These are phyloP conservation scores for Melaleuca quinquenervia DNA, from an alignment of 345 rosid genomes.

Conservation along the genomic window DNA sequence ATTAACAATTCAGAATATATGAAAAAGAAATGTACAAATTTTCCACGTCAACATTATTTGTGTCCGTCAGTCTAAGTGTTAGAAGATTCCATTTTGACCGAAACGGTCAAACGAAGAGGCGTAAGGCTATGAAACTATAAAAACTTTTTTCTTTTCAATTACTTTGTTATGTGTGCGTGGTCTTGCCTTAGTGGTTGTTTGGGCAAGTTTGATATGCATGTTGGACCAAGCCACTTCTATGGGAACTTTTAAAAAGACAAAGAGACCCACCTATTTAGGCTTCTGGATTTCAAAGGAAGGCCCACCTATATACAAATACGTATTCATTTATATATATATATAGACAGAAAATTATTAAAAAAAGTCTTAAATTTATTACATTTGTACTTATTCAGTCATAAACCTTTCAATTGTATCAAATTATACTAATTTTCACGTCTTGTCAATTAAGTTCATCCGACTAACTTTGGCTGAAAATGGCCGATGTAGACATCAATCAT, in stretches of 20 bases:
- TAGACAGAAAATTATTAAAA: not conserved
- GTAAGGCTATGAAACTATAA: not conserved
- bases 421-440: no score
- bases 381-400: no score
- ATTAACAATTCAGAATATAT: not conserved
- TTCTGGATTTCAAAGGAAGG: not conserved
- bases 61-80: not conserved
- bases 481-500: no score
- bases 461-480: no score
- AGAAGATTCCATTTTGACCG: not conserved
- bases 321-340: not conserved
- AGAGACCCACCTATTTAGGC: not conserved
- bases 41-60: not conserved
- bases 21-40: not conserved
- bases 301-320: not conserved
- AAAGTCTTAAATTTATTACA: no score
- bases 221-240: not conserved
- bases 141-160: not conserved
- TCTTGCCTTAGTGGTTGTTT: not conserved
- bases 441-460: no score
- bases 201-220: not conserved
- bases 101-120: not conserved
- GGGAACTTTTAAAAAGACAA: not conserved
- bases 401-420: no score
- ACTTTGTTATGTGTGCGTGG: not conserved